A percentile compares a stretch with the other conserved stretches of the same genome.
Conservation (phyloP, 768 basidiomycete species). For the Tubosaeta sp. region DNA sequence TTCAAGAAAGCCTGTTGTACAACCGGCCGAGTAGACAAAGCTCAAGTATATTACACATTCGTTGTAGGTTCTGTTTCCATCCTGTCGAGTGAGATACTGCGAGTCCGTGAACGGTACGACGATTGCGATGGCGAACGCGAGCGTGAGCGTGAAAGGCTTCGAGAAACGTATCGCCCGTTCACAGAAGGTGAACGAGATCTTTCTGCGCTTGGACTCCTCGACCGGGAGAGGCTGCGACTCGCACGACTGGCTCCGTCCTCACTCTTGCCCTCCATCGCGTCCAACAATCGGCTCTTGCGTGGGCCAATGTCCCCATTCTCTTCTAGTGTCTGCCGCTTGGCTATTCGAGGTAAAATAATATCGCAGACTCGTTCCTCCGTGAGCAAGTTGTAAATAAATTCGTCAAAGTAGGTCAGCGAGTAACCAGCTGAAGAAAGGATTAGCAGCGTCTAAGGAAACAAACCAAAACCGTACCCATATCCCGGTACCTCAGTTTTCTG, state of each 20-base stretch:
- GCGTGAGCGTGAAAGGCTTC: conserved; percentile 49
- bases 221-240: conserved; percentile 30
- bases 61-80: conserved; percentile 38
- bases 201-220: conserved; percentile 21
- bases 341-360: conserved; percentile 88
- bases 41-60: conserved; percentile 12
- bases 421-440: conserved; percentile 65
- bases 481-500: conserved; percentile 77
- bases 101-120: conserved; percentile 50
- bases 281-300: conserved; percentile 79
- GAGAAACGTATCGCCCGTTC: conserved; percentile 59
- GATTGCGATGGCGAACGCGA: conserved; percentile 44
- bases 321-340: conserved; percentile 82
- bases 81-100: conserved; percentile 55
- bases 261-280: conserved; percentile 77
- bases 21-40: conserved; percentile 18
- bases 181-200: conserved; percentile 37
- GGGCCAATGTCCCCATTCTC: conserved; percentile 88
- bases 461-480: conserved; percentile 58
- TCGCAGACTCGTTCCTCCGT: conserved; percentile 93
- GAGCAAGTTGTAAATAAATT: conserved; percentile 81
- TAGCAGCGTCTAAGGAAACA: neutral
- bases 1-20: conserved; percentile 23
- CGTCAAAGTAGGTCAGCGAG: conserved; percentile 82
- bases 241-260: conserved; percentile 44